Evolutionary conservation across 768 basidiomycete genomes (phyloP).

Genomic region (Leucogyrophana mollusca): DNA sequence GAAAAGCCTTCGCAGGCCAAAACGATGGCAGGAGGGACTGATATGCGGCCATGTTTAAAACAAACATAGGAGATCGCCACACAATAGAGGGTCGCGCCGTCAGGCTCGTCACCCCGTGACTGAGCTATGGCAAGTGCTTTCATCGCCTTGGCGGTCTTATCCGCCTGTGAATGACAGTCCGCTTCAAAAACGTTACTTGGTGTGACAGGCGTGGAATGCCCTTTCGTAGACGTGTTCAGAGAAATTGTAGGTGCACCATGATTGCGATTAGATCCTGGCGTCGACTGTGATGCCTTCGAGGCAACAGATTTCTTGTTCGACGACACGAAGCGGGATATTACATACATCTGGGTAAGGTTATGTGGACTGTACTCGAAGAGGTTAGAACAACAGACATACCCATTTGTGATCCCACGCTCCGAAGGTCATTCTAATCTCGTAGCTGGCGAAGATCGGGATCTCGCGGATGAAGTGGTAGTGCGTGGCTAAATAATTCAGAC

Average conservation of each 20-base stretch:
- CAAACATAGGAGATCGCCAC: conserved; percentile 61
- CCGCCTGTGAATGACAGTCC: conserved; percentile 12
- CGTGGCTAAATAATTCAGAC: conserved; percentile 40
- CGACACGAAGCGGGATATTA: conserved; percentile 67
- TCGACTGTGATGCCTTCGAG: too few relatives aligned
- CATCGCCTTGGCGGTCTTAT: conserved; percentile 10
- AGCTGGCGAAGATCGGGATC: conserved; percentile 59
- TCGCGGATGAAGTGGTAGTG: conserved; percentile 71
- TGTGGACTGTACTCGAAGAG: too few relatives aligned
- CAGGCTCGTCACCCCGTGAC: conserved; percentile 27
- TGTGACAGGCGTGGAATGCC: conserved; percentile 22
- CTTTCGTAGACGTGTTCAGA: conserved; percentile 37
- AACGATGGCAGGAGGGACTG: conserved; percentile 65
- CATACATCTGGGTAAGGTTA: conserved; percentile 45
- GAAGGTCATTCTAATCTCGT: conserved; percentile 58
- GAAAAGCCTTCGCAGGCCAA: conserved; percentile 60
- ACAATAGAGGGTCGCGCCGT: conserved; percentile 62
- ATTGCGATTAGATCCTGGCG: conserved; percentile 15
- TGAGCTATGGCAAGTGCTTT: conserved; percentile 7
- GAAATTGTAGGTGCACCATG: conserved; percentile 26
- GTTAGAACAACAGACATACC: conserved; percentile 39
- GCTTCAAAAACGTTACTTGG: conserved; percentile 7
- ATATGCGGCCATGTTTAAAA: conserved; percentile 72
- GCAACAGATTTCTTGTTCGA: too few relatives aligned
- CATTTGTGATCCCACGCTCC: conserved; percentile 79